Evolutionary conservation across 2,329 filamentous ascomycete genomes (phyloP).

Genomic region (Thermomyces lanuginosus): DNA sequence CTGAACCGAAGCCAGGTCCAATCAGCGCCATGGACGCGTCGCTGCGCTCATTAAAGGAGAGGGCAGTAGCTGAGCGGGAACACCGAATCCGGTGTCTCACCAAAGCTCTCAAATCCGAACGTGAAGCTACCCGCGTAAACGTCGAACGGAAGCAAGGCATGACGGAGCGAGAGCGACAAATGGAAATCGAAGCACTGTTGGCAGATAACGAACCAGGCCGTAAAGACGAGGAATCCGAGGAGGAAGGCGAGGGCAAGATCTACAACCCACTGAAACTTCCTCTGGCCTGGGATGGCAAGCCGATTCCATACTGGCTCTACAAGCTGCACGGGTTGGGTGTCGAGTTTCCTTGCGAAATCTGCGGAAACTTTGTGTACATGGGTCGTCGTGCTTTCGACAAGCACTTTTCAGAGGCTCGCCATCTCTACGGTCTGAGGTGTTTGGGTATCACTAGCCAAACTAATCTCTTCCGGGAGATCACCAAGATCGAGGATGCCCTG

Average conservation of each 20-base stretch:
- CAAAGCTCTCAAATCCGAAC: constrained; percentile 68
- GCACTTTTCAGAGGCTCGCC: constrained; percentile 87
- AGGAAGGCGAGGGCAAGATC: constrained; percentile 69
- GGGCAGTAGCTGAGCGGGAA: constrained; percentile 78
- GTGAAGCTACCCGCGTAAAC: constrained; percentile 78
- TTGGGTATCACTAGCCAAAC: constrained; percentile 77
- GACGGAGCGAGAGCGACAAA: constrained; percentile 88
- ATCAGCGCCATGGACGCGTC: constrained; percentile 10
- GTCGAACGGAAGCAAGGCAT: constrained; percentile 94
- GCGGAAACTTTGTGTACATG: constrained; percentile 98
- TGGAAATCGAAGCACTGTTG: constrained; percentile 80
- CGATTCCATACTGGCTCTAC: constrained; percentile 98
- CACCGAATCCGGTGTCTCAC: constrained; percentile 66
- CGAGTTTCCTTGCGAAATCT: constrained; percentile 90
- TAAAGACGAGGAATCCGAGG: constrained; percentile 47
- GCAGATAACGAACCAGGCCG: constrained; percentile 35
- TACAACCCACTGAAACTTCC: constrained; percentile 96
- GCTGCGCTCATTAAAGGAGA: constrained; percentile 55
- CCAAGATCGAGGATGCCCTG: constrained; percentile 73
- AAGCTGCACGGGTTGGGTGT: constrained; percentile 89
- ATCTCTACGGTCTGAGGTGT: constrained; percentile 87
- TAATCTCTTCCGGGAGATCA: constrained; percentile 84
- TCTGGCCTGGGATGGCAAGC: constrained; percentile 94
- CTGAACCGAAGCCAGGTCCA: constrained; percentile 15
- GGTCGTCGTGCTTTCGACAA: constrained; percentile 91